A percentile compares a stretch with the other conserved stretches of the same genome.
phyloP scores from a whole-genome alignment of 257 asterid species.

The Echites panduratus region DNA sequence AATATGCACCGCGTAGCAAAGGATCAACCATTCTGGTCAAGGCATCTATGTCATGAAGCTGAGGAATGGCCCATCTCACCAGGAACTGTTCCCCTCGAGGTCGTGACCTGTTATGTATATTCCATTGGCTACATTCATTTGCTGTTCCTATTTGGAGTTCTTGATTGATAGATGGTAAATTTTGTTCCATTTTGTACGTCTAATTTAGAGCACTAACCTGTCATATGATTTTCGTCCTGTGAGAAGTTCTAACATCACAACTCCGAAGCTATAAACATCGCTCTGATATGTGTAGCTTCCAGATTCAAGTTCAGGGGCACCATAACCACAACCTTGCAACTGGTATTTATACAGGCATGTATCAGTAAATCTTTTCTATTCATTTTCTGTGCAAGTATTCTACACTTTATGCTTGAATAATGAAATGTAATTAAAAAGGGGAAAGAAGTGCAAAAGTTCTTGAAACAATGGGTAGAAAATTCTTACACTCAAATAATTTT shows the following conservation, averaged over 20 bases:
- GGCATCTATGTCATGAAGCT: conserved; percentile 79
- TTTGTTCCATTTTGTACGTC: neutral
- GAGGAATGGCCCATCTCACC: conserved; percentile 81
- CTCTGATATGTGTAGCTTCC: conserved; percentile 71
- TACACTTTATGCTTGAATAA: neutral
- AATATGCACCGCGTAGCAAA: conserved; percentile 63
- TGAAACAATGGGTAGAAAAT: neutral
- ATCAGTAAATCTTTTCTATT: neutral
- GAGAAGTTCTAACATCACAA: conserved; percentile 75
- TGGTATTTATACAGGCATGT: conserved; percentile 25
- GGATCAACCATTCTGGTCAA: conserved; percentile 91
- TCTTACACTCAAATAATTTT: neutral
- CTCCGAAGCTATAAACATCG: conserved; percentile 94
- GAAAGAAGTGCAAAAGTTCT: neutral
- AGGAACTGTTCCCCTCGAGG: conserved; percentile 73
- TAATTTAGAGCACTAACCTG: conserved; percentile 43
- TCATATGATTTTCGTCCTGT: conserved; percentile 80
- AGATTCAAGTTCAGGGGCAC: conserved; percentile 86
- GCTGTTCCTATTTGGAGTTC: neutral
- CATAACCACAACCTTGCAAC: conserved; percentile 88
- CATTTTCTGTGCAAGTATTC: neutral
- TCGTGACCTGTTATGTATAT: conserved; percentile 40
- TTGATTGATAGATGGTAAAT: neutral
- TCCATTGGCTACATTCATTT: neutral
- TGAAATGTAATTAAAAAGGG: neutral